These are phyloP conservation scores for Phytophthora cajani DNA, from an alignment of 352 stramenopile genomes.

Conservation along the genomic window DNA sequence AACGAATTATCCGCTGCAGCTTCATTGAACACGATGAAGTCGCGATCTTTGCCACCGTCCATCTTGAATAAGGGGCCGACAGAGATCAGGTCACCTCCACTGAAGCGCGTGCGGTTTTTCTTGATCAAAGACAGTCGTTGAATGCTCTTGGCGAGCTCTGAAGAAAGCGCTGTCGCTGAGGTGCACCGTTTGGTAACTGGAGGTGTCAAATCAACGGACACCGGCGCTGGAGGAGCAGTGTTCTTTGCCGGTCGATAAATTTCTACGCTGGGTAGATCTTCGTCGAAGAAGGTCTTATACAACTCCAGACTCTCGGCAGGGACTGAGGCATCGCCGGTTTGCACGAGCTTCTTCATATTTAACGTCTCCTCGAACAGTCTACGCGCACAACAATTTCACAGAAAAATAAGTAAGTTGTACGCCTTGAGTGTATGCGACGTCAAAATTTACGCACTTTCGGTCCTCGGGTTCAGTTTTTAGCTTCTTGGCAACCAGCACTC, in stretches of 20 bases:
- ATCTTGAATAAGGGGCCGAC: constrained; percentile 82
- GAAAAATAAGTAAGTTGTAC: background rate
- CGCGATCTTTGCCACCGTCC: constrained; percentile 78
- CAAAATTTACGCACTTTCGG: constrained; percentile 42
- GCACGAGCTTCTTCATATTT: constrained; percentile 74
- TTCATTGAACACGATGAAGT: constrained; percentile 88
- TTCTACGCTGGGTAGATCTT: constrained; percentile 62
- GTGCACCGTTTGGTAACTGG: constrained; percentile 29
- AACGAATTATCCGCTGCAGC: constrained; percentile 72
- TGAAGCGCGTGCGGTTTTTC: constrained; percentile 42
- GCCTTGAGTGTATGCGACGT: background rate
- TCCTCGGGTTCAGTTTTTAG: constrained; percentile 75
- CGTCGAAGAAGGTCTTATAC: constrained; percentile 86
- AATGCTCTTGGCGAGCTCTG: constrained; percentile 41
- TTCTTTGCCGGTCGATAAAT: constrained; percentile 46
- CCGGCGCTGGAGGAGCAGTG: background rate
- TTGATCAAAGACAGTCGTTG: constrained; percentile 39
- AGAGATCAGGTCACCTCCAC: constrained; percentile 55
- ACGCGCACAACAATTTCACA: background rate
- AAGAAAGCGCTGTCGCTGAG: constrained; percentile 33
- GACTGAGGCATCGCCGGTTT: constrained; percentile 55
- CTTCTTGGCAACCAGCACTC: constrained; percentile 81
- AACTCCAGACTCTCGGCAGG: constrained; percentile 73
- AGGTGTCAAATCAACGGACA: constrained; percentile 28
- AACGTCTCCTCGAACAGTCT: constrained; percentile 77